These are phyloP conservation scores for Oehlia diaphana DNA, from an alignment of 192 early-diverging fungal genomes.

Conservation along the genomic window DNA sequence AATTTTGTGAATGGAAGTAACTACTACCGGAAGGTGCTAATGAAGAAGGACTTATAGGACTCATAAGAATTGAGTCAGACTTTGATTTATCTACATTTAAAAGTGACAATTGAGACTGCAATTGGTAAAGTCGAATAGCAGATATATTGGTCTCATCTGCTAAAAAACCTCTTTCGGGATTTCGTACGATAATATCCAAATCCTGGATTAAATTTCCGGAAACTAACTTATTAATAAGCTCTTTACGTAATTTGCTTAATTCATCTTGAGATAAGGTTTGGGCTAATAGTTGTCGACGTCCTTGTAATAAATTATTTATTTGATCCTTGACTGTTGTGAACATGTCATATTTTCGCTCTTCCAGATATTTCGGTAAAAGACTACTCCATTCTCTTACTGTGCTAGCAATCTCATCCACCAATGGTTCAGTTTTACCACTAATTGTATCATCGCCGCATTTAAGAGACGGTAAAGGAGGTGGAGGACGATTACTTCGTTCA, in stretches of 20 bases:
- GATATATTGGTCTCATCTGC: conserved; percentile 56
- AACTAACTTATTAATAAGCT: conserved; percentile 56
- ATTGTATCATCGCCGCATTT: conserved; percentile 52
- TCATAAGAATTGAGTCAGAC: conserved; percentile 3
- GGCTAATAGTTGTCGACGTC: conserved; percentile 58
- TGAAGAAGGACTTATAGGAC: background rate
- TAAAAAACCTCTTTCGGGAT: conserved; percentile 58
- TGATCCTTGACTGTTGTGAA: conserved; percentile 55
- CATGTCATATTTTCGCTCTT: conserved; percentile 51
- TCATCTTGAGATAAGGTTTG: conserved; percentile 63
- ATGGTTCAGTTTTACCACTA: conserved; percentile 54
- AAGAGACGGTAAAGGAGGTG: conserved; percentile 44
- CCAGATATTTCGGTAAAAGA: conserved; percentile 51
- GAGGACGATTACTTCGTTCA: conserved; percentile 2
- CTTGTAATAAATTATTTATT: conserved; percentile 61
- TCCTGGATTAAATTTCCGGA: conserved; percentile 55
- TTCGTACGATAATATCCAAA: conserved; percentile 57
- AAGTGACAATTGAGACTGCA: conserved; percentile 40
- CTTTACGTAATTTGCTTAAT: conserved; percentile 50
- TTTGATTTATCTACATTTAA: conserved; percentile 27
- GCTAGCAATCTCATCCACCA: conserved; percentile 68
- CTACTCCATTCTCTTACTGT: conserved; percentile 63
- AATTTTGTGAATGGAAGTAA: background rate
- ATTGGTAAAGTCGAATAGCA: conserved; percentile 55
- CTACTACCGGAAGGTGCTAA: background rate